Conservation (phyloP, 805 yeast species). For the Barnettozyma sucrosica region DNA sequence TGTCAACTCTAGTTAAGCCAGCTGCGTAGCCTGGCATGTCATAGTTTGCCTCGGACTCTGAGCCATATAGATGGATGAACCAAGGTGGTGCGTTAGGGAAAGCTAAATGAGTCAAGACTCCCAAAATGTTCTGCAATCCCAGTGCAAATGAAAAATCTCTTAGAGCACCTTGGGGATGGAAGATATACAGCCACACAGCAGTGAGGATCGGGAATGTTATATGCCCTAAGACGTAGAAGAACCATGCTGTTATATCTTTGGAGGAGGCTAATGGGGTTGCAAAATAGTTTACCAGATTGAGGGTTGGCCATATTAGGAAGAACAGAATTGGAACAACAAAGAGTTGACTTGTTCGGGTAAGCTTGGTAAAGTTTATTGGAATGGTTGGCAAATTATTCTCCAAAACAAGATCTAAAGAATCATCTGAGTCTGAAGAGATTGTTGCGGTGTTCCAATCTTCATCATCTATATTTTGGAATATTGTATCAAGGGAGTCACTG, state of each 20-base stretch:
- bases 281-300: conserved; percentile 41
- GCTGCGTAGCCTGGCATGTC: conserved; percentile 67
- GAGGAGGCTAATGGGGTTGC: conserved; percentile 36
- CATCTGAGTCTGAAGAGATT: neutral
- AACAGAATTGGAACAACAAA: conserved; percentile 32
- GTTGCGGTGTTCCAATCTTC: neutral
- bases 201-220: conserved; percentile 56
- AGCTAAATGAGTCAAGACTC: conserved; percentile 53
- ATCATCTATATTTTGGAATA: conserved; percentile 1
- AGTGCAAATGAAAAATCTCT: conserved; percentile 47
- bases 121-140: conserved; percentile 55
- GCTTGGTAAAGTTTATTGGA: conserved; percentile 9
- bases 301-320: conserved; percentile 40
- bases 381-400: neutral
- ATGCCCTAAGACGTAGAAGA: conserved; percentile 57
- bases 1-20: conserved; percentile 60
- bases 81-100: conserved; percentile 75
- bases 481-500: neutral
- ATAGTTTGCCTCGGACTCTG: conserved; percentile 48
- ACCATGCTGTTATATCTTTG: conserved; percentile 55
- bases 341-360: conserved; percentile 13
- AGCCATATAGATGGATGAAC: conserved; percentile 60
- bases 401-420: neutral
- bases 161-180: conserved; percentile 60
- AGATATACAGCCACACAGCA: conserved; percentile 56